These are phyloP conservation scores for Cynara cardunculus DNA, from an alignment of 129 eudicot species.

Conservation along the genomic window DNA sequence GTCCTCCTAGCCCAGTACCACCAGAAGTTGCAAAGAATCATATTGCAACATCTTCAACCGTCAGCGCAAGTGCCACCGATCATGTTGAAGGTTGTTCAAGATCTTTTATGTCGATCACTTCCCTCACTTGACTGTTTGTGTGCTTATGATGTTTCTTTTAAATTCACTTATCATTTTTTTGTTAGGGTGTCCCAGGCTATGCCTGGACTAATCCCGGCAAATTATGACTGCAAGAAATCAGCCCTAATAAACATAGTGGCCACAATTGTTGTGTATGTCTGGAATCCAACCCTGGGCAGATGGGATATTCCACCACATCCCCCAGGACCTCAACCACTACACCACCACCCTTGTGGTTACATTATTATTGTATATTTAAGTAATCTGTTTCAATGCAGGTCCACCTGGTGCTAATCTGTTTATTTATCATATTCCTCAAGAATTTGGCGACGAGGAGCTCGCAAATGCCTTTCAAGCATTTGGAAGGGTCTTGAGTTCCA, in stretches of 20 bases:
- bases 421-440: slow-evolving; percentile 96
- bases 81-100: slow-evolving; percentile 77
- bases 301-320: too few species aligned
- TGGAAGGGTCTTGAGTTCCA: slow-evolving; percentile 89
- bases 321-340: too few species aligned
- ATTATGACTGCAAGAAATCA: too few species aligned
- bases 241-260: too few species aligned
- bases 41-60: slow-evolving; percentile 71
- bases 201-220: too few species aligned
- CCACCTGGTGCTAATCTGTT: slow-evolving; percentile 95
- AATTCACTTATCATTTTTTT: background rate
- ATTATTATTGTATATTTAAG: background rate
- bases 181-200: too few species aligned
- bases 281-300: too few species aligned
- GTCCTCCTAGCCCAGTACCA: slow-evolving; percentile 74
- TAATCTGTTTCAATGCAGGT: slow-evolving; percentile 47
- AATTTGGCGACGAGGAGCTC: slow-evolving; percentile 86
- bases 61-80: slow-evolving; percentile 53
- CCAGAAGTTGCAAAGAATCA: slow-evolving; percentile 55
- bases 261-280: too few species aligned
- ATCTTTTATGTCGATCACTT: background rate
- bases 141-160: background rate
- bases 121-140: background rate
- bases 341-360: too few species aligned
- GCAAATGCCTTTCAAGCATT: slow-evolving; percentile 75